Evolutionary conservation across 2,329 filamentous ascomycete species (phyloP), one percentile per base, ranked within the genome.

Genomic region (Fusarium floridanum): DNA sequence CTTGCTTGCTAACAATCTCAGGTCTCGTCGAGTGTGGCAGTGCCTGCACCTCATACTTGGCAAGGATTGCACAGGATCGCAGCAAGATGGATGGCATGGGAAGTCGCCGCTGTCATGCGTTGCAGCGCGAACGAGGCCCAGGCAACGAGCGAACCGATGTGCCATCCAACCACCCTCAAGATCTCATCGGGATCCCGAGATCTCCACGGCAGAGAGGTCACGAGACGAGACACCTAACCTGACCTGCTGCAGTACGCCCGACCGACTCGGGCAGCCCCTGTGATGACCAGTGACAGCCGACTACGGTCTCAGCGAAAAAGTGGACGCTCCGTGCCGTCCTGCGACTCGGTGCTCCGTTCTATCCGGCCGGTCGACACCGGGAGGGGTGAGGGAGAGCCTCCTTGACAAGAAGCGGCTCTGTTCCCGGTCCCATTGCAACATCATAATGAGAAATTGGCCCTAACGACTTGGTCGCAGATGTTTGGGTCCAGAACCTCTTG

Each of bases 41-140:
- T 78, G 76, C 74, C 69, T 76, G 76, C 76, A 77, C 60, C 76
- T 71, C 65, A 57, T 67, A 37, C 72, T 74, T 77, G 74, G 71
- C 70, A 37, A 57, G 41, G 34, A 64, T 71, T 50, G 62, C 57
- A 56, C 24, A 48, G 61, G 29, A 45, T 61, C 63, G 63, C 62
- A 57, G 43, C 43, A 48, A 24, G 22, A 61, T 64, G 37, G 37
- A 41, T 41, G 41, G 41, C 20, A 45, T 45, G 36, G 60, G 55
- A 72, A 22, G 41, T 36, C 64, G 36, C 43, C 64, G 36, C 43
- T 63, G 50, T 41, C 36, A 32, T 68, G 61, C 72, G 72, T 67
- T 66, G 72, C 61, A 53, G 59, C 22, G 70, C 29, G 68, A 72
- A 66, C 57, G 45, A 32, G n/a, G 60, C 60, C 50, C 27, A 55